These are phyloP conservation scores for Quercus lobata DNA, from an alignment of 331 rosid genomes.

Conservation along the genomic window DNA sequence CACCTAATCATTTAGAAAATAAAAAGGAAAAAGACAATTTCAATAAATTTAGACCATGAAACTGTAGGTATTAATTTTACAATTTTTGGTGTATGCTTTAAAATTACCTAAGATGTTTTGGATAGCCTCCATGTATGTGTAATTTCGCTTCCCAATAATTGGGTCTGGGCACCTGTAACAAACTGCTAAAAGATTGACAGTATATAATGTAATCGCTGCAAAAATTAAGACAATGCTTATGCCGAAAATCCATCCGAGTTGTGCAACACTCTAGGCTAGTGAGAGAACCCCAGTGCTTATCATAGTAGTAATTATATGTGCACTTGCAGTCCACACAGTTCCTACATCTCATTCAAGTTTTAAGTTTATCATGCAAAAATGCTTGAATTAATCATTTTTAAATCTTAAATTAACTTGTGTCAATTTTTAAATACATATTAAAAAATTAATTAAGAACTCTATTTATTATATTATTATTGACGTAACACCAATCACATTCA, in stretches of 20 bases:
- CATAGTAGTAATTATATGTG: conserved; percentile 55
- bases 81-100: too few species aligned
- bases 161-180: conserved; percentile 60
- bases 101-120: conserved; percentile 39
- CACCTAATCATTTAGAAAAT: too few species aligned
- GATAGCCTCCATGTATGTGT: conserved; percentile 67
- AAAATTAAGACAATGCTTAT: conserved; percentile 24
- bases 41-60: too few species aligned
- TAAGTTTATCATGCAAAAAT: too few species aligned
- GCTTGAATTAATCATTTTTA: too few species aligned
- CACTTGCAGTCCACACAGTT: conserved; percentile 43
- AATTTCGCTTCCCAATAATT: conserved; percentile 41
- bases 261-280: conserved; percentile 65
- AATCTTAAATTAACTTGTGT: too few species aligned
- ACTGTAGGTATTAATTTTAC: too few species aligned
- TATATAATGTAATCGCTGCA: conserved; percentile 38
- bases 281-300: conserved; percentile 68
- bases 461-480: not conserved
- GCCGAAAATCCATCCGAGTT: conserved; percentile 62
- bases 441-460: too few species aligned
- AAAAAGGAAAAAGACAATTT: too few species aligned
- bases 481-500: too few species aligned
- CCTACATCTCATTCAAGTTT: conserved; percentile 26
- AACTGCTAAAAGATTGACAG: conserved; percentile 49
- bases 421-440: too few species aligned